Evolutionary conservation across 2,329 filamentous ascomycete species (phyloP).

Genomic region (Lachnellula hyalina): DNA sequence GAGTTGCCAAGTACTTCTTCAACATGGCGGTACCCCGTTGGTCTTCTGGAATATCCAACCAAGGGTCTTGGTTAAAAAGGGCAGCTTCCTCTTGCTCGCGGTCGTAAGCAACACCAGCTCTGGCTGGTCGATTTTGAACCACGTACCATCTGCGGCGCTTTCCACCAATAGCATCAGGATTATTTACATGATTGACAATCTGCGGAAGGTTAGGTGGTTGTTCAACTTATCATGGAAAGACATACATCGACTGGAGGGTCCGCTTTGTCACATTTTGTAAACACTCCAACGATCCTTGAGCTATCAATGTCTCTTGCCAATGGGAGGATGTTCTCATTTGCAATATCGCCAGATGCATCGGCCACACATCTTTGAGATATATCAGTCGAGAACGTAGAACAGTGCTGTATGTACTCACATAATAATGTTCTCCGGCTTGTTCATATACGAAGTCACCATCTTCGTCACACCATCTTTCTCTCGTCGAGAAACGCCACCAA

Average conservation of each 20-base stretch:
- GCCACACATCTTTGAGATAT: constrained; percentile 30
- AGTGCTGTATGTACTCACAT: constrained; percentile 29
- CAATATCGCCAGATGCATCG: constrained; percentile 31
- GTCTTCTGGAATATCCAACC: constrained; percentile 23
- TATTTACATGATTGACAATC: constrained; percentile 12
- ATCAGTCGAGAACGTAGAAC: not conserved
- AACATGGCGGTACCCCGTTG: constrained; percentile 30
- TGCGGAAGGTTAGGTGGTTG: not conserved
- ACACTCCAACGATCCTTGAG: constrained; percentile 33
- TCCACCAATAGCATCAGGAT: constrained; percentile 13
- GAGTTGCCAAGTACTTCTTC: constrained; percentile 27
- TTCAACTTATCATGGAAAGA: not conserved
- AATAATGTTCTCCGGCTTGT: constrained; percentile 33
- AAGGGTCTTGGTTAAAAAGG: constrained; percentile 28
- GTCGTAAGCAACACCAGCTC: constrained; percentile 26
- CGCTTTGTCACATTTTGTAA: constrained; percentile 36
- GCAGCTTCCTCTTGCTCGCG: constrained; percentile 25
- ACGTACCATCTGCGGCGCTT: constrained; percentile 33
- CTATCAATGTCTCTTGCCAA: constrained; percentile 29
- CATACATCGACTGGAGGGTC: constrained; percentile 17
- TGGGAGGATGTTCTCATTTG: constrained; percentile 29
- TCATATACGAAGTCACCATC: constrained; percentile 36
- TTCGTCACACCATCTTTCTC: constrained; percentile 30
- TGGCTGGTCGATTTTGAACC: constrained; percentile 31
- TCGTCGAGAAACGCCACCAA: constrained; percentile 24